phyloP scores from a whole-genome alignment of 2,329 filamentous ascomycete species.

The Eurotiales sp. region DNA sequence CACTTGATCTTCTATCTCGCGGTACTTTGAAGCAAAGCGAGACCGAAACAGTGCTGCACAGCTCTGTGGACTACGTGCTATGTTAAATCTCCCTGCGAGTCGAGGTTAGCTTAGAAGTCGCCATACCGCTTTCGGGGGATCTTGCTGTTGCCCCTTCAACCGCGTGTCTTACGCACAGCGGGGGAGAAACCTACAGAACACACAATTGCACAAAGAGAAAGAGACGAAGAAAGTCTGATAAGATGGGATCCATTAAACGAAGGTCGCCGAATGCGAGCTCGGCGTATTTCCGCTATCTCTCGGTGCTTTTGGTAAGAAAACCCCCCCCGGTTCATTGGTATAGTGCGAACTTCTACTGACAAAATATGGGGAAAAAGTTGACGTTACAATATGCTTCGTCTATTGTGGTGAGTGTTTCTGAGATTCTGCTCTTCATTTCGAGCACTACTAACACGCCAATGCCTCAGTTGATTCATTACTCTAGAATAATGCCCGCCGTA shows the following conservation, averaged over 20 bases:
- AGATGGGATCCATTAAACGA: background rate
- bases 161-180: background rate
- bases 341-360: background rate
- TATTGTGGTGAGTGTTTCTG: slow-evolving; percentile 35
- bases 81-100: no score
- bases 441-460: background rate
- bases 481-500: slow-evolving; percentile 80
- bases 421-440: background rate
- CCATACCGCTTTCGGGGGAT: background rate
- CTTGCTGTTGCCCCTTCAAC: no score
- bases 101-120: no score
- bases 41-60: no score
- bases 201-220: background rate
- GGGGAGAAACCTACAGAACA: background rate
- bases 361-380: slow-evolving; percentile 28
- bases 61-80: no score
- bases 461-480: slow-evolving; percentile 83
- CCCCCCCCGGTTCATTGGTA: background rate
- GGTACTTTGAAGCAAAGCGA: no score
- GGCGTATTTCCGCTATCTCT: background rate
- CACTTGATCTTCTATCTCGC: no score
- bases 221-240: background rate
- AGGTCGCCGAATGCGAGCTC: background rate
- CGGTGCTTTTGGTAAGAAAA: slow-evolving; percentile 39
- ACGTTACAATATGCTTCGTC: slow-evolving; percentile 43